Conservation (phyloP, 169 alveolate species). For the Toxoplasma gondii region DNA sequence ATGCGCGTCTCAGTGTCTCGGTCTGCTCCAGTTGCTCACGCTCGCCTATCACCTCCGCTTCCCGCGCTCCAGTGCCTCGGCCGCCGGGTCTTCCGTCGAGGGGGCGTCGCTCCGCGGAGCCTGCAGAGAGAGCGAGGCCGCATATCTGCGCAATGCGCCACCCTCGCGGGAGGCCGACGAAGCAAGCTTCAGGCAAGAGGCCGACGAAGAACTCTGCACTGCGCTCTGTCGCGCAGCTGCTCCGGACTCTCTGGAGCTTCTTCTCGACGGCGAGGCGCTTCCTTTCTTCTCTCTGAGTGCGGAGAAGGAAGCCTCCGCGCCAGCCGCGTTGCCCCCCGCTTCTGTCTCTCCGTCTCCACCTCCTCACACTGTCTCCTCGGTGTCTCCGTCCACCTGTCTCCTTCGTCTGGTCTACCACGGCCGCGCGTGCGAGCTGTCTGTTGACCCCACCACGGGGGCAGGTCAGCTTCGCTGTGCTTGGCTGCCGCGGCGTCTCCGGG, state of each 20-base stretch:
- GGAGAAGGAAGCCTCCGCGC: too few species aligned
- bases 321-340: too few species aligned
- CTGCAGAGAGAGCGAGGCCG: neutral
- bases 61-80: neutral
- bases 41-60: constrained; percentile 43
- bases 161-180: neutral
- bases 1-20: constrained; percentile 51
- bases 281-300: too few species aligned
- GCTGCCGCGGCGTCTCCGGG: constrained; percentile 65
- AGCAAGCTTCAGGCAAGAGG: neutral
- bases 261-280: neutral
- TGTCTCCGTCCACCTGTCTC: neutral
- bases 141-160: neutral
- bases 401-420: constrained; percentile 35
- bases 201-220: neutral
- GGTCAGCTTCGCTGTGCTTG: constrained; percentile 56
- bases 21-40: constrained; percentile 58
- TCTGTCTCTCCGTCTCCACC: neutral
- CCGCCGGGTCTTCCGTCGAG: constrained; percentile 3
- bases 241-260: neutral
- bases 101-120: constrained; percentile 50
- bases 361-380: neutral
- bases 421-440: neutral
- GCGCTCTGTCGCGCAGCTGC: neutral
- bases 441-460: constrained; percentile 37